phyloP scores from a whole-genome alignment of 306 rosid species.

The Fragaria ananassa region DNA sequence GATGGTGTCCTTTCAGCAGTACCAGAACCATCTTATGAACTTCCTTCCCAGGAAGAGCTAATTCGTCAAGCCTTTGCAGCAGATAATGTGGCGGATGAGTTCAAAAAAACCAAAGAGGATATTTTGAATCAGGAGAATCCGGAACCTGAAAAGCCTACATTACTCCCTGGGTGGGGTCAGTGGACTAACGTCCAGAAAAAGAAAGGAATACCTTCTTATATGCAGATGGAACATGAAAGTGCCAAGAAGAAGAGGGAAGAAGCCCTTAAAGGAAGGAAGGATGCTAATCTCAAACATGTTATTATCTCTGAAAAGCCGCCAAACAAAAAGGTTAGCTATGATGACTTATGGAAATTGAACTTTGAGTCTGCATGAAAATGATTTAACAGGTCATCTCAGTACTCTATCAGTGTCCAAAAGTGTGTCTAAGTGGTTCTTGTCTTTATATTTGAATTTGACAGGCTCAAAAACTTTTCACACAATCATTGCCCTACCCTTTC shows the following conservation, averaged over 20 bases:
- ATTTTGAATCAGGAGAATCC: constrained; percentile 77
- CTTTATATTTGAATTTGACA: constrained; percentile 38
- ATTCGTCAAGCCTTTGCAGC: constrained; percentile 79
- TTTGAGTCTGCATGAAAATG: background rate
- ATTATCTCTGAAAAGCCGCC: constrained; percentile 74
- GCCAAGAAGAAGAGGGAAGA: constrained; percentile 74
- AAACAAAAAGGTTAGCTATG: constrained; percentile 68
- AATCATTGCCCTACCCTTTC: constrained; percentile 70
- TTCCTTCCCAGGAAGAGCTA: constrained; percentile 92
- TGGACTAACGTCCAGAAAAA: constrained; percentile 82
- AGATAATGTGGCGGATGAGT: constrained; percentile 86
- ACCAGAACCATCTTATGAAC: constrained; percentile 58
- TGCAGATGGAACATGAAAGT: constrained; percentile 67
- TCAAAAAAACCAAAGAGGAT: constrained; percentile 68
- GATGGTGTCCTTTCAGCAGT: constrained; percentile 66
- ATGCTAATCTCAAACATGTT: constrained; percentile 74
- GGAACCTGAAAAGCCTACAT: constrained; percentile 76
- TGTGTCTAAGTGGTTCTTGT: constrained; percentile 15
- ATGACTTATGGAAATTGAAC: background rate
- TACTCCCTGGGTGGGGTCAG: constrained; percentile 97
- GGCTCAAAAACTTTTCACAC: constrained; percentile 87
- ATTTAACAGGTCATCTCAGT: background rate
- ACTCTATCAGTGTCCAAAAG: background rate
- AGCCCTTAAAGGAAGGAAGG: constrained; percentile 68
- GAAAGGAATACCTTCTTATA: constrained; percentile 83